phyloP scores from a whole-genome alignment of 768 basidiomycete species.

The Mycena floridula region DNA sequence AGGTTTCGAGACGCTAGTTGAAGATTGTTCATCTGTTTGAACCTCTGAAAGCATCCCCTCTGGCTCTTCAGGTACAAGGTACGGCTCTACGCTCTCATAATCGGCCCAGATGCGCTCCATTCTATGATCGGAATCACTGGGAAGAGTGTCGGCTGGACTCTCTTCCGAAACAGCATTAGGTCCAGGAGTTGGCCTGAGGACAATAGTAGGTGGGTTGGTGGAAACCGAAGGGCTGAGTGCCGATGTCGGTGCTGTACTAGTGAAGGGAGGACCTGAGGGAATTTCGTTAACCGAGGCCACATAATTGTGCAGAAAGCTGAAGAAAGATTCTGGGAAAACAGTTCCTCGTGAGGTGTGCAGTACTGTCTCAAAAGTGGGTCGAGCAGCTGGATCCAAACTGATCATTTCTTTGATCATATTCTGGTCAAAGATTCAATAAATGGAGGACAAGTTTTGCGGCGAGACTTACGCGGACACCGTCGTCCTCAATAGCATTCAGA shows the following conservation, averaged over 20 bases:
- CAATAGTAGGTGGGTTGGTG: constrained; percentile 20
- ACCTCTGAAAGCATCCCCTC: constrained; percentile 48
- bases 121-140: constrained; percentile 79
- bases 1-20: constrained; percentile 38
- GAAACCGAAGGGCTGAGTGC: neutral
- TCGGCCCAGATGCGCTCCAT: constrained; percentile 84
- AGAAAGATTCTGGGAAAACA: constrained; percentile 90
- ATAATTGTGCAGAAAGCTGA: constrained; percentile 91
- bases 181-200: constrained; percentile 26
- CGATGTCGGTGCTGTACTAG: constrained; percentile 24
- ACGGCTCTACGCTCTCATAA: constrained; percentile 76
- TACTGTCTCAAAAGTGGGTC: constrained; percentile 79
- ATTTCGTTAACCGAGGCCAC: constrained; percentile 74
- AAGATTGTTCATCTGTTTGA: constrained; percentile 49
- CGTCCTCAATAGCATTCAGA: constrained; percentile 72
- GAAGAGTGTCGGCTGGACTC: constrained; percentile 35
- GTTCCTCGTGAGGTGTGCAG: constrained; percentile 69
- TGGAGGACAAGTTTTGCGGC: neutral
- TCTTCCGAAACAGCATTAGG: constrained; percentile 27
- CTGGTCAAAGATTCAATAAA: constrained; percentile 38
- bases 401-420: constrained; percentile 89
- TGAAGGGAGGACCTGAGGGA: constrained; percentile 39
- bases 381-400: constrained; percentile 61
- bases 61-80: constrained; percentile 42
- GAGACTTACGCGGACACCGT: constrained; percentile 66